Base-by-base conservation (phyloP, 2,329 filamentous ascomycete species). In the Aspergillus persii region DNA sequence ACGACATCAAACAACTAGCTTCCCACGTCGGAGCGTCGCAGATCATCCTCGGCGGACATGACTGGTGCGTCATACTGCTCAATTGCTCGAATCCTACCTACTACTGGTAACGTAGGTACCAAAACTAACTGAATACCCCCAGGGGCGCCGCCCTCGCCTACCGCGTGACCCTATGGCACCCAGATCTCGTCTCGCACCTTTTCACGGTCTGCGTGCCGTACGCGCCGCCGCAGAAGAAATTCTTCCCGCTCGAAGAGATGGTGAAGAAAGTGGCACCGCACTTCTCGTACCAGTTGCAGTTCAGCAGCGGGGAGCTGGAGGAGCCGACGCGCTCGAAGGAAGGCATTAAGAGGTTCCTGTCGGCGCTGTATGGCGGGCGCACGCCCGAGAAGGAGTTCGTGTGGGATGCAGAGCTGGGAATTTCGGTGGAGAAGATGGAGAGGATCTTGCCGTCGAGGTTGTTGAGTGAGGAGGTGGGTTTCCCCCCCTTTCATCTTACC, bases 41-140 rank as follows among this genome's bases (percentile, higher is more conserved):
- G 51, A 89, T 96, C 69, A 88, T 97, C 58, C 83, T 97, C 12
- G 92, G 92, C 52, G 94, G 92, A 7, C 94, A 97, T 77, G 94
- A 98, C 77, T 97, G 94, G 85, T 78, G 73, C 51, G 56, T 18
- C 63, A 46, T 23, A 41, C 15, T 18, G 23, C 9, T 23, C 51
- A 46, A 59, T n/a, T 23, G 18, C 18, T 23, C 18, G 18, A 23
- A 23, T 23, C 18, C 18, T 23, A 23, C 18, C 18, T 23, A 23
- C 18, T 2, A 23, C 18, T 23, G 18, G 18, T 23, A 23, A 23
- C 18, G 18, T 23, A 23, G 18, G 18, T 23, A 39, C 12, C 12
- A 6, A 41, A 27, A n/a, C 23, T 49, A 46, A 57, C n/a, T n/a
- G 2, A 9, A 53, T 27, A 27, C 4, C 3, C 26, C 11, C 31